These are phyloP conservation scores for Spongispora temasekensis DNA, from an alignment of 1,284 basidiomycete species.

Conservation along the genomic window DNA sequence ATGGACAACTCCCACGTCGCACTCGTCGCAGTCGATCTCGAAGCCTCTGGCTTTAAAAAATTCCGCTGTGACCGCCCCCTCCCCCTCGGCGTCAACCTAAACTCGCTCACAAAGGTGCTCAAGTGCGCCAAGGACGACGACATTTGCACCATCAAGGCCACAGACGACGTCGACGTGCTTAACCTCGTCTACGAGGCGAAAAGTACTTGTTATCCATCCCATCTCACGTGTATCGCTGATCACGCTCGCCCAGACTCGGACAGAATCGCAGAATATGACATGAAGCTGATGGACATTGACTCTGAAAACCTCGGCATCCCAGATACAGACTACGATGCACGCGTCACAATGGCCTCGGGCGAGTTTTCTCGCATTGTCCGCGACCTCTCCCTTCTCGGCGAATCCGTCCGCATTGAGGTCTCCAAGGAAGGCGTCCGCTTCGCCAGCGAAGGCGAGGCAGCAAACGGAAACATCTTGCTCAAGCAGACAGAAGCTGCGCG, in stretches of 20 bases:
- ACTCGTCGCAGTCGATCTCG: slow-evolving; percentile 84
- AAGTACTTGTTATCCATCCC: slow-evolving; percentile 57
- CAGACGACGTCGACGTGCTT: slow-evolving; percentile 89
- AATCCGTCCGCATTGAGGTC: slow-evolving; percentile 95
- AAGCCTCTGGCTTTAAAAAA: slow-evolving; percentile 77
- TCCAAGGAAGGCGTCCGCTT: slow-evolving; percentile 98
- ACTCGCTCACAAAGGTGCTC: slow-evolving; percentile 91
- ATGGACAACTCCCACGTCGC: slow-evolving; percentile 99
- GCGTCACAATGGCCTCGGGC: slow-evolving; percentile 82
- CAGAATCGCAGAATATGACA: slow-evolving; percentile 96
- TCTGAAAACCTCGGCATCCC: slow-evolving; percentile 95
- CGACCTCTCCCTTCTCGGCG: slow-evolving; percentile 91
- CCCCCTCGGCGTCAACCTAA: slow-evolving; percentile 90
- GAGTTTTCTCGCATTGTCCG: slow-evolving; percentile 95
- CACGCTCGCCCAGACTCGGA: slow-evolving; percentile 67
- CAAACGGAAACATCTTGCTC: slow-evolving; percentile 87
- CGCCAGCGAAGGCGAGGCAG: slow-evolving; percentile 90
- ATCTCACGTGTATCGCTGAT: neutral
- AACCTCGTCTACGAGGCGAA: slow-evolving; percentile 91
- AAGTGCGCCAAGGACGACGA: slow-evolving; percentile 99
- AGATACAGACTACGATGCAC: slow-evolving; percentile 98
- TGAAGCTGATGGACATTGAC: slow-evolving; percentile 99
- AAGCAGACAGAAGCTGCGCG: slow-evolving; percentile 62
- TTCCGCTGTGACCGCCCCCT: slow-evolving; percentile 97
- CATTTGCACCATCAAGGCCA: slow-evolving; percentile 87